Conservation (phyloP, 2,329 filamentous ascomycete species). For the Falciphora oryzae region DNA sequence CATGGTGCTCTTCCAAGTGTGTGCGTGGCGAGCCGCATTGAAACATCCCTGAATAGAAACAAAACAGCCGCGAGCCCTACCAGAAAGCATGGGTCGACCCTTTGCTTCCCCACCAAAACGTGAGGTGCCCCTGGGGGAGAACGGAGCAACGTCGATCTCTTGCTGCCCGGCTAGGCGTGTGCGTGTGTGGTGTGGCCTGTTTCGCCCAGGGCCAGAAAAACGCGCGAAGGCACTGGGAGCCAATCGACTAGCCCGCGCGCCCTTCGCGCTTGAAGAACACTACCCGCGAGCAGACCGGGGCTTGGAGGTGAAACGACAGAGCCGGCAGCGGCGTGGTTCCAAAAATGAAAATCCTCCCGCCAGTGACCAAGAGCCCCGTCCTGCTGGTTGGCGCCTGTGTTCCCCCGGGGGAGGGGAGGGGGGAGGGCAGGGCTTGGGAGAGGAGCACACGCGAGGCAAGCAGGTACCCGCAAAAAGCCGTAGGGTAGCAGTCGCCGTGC, state of each 20-base stretch:
- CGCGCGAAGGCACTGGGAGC: neutral
- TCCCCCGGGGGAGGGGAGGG: neutral
- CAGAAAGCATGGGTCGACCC: neutral
- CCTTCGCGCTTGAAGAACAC: neutral
- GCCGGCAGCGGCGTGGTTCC: neutral
- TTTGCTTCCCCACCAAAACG: neutral
- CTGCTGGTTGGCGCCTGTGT: neutral
- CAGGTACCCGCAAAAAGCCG: neutral
- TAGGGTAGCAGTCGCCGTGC: neutral
- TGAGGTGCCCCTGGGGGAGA: neutral
- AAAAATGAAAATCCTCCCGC: neutral
- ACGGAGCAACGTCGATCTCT: neutral
- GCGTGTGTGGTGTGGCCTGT: too few species aligned
- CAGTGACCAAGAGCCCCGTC: neutral
- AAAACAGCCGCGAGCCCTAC: conserved; percentile 1
- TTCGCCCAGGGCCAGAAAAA: neutral
- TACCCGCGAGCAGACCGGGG: neutral
- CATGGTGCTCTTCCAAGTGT: neutral
- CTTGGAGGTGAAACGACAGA: neutral
- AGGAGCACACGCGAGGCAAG: neutral
- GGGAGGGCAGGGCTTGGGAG: neutral
- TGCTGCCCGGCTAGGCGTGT: neutral
- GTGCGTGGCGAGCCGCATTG: neutral
- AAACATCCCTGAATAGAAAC: conserved; percentile 5
- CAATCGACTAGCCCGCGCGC: neutral